phyloP scores from a whole-genome alignment of 495 filamentous ascomycete species.

The Neurospora sublineolata region DNA sequence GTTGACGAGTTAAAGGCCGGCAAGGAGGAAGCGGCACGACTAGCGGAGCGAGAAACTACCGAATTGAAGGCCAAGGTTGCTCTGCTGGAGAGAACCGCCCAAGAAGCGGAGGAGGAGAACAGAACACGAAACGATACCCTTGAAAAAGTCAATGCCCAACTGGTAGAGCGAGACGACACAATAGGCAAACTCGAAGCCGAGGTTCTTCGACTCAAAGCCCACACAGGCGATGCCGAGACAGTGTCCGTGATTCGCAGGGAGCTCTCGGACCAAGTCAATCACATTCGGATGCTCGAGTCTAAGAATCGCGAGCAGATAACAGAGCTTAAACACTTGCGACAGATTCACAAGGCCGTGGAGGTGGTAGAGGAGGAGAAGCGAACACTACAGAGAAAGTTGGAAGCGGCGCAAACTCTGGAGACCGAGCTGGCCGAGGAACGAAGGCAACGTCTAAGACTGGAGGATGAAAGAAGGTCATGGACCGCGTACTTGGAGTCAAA shows the following conservation, averaged over 20 bases:
- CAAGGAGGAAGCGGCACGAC: constrained; percentile 57
- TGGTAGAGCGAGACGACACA: constrained; percentile 56
- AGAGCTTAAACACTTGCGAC: constrained; percentile 70
- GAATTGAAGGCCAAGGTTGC: constrained; percentile 63
- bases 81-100: constrained; percentile 52
- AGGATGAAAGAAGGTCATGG: constrained; percentile 83
- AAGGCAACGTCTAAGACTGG: constrained; percentile 72
- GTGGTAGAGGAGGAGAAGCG: constrained; percentile 95
- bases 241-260: constrained; percentile 73
- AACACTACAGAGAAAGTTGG: constrained; percentile 63
- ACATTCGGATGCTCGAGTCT: constrained; percentile 74
- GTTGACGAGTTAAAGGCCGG: constrained; percentile 62
- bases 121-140: constrained; percentile 50
- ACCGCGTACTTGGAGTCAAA: constrained; percentile 63
- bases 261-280: constrained; percentile 72
- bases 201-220: constrained; percentile 67
- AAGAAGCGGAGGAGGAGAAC: constrained; percentile 62
- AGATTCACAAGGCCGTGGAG: constrained; percentile 71
- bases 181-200: constrained; percentile 68
- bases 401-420: constrained; percentile 61
- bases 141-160: constrained; percentile 51
- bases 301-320: constrained; percentile 66
- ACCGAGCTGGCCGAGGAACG: constrained; percentile 65
- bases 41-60: constrained; percentile 53
- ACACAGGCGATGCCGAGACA: constrained; percentile 75